Evolutionary conservation across 495 filamentous ascomycete species (phyloP).

Genomic region (Podospora pseudoanserina): DNA sequence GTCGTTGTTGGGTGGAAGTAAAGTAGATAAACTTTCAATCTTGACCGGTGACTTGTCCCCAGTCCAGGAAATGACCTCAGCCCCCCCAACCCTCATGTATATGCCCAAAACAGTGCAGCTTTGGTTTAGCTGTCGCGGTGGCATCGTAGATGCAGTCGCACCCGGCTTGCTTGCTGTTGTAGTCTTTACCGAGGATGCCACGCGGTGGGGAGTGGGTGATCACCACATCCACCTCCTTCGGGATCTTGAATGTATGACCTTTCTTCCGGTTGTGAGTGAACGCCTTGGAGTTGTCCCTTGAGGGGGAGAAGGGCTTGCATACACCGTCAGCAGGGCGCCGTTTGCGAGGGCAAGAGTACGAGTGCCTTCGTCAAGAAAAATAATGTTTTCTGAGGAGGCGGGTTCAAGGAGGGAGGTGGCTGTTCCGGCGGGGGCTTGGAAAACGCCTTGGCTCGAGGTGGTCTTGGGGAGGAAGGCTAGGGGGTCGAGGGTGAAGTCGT

Average conservation of each 20-base stretch:
- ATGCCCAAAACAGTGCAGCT: conserved; percentile 69
- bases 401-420: conserved; percentile 27
- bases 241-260: conserved; percentile 50
- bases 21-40: no score
- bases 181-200: conserved; percentile 52
- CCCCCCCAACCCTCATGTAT: conserved; percentile 78
- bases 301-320: conserved; percentile 67
- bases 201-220: conserved; percentile 73
- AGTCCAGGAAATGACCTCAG: conserved; percentile 54
- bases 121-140: conserved; percentile 50
- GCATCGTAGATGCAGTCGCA: conserved; percentile 57
- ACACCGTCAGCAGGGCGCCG: conserved; percentile 60
- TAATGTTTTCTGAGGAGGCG: conserved; percentile 51
- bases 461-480: conserved; percentile 18
- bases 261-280: conserved; percentile 57
- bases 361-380: conserved; percentile 64
- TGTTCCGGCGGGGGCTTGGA: conserved; percentile 10
- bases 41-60: neutral
- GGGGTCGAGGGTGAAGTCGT: conserved; percentile 68
- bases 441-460: neutral
- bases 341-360: conserved; percentile 53
- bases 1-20: no score
- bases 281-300: conserved; percentile 51
- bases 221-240: conserved; percentile 55
- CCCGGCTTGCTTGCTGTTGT: conserved; percentile 42